Conservation (phyloP, 495 filamentous ascomycete genomes). For the Lindgomyces ingoldianus region DNA sequence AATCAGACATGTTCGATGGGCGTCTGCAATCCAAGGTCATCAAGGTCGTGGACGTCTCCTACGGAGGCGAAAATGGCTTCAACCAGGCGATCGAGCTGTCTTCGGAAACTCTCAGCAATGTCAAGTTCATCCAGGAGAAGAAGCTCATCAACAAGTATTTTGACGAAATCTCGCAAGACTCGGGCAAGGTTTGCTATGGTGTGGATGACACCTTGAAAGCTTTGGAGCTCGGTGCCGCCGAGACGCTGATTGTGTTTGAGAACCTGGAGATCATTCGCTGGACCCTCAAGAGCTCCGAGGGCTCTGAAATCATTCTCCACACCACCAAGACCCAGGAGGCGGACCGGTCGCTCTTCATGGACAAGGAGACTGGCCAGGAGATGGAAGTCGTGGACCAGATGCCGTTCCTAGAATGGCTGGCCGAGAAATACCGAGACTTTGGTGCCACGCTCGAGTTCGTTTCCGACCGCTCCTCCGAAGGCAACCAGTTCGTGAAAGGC, state of each 20-base stretch:
- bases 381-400: conserved; percentile 87
- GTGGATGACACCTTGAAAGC: conserved; percentile 97
- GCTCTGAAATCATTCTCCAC: conserved; percentile 73
- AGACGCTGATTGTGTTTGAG: conserved; percentile 96
- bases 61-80: conserved; percentile 98
- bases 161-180: conserved; percentile 96
- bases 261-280: conserved; percentile 92
- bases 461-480: conserved; percentile 92
- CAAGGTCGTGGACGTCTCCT: conserved; percentile 98
- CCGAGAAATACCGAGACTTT: conserved; percentile 96
- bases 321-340: conserved; percentile 83
- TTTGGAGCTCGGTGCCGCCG: conserved; percentile 91
- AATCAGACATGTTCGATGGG: conserved; percentile 93
- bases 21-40: conserved; percentile 93
- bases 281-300: conserved; percentile 75
- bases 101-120: conserved; percentile 93
- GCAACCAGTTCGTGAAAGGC: conserved; percentile 99
- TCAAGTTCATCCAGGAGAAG: conserved; percentile 99
- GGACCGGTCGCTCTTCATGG: conserved; percentile 81
- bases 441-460: conserved; percentile 97
- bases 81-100: conserved; percentile 98
- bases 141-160: conserved; percentile 98
- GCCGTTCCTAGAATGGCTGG: conserved; percentile 97
- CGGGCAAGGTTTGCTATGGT: conserved; percentile 94
- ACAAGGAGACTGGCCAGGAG: conserved; percentile 91